A percentile compares a stretch with the other conserved stretches of the same genome.
phyloP scores from a whole-genome alignment of 2,329 filamentous ascomycete species.

The Colletotrichum orchidophilum region DNA sequence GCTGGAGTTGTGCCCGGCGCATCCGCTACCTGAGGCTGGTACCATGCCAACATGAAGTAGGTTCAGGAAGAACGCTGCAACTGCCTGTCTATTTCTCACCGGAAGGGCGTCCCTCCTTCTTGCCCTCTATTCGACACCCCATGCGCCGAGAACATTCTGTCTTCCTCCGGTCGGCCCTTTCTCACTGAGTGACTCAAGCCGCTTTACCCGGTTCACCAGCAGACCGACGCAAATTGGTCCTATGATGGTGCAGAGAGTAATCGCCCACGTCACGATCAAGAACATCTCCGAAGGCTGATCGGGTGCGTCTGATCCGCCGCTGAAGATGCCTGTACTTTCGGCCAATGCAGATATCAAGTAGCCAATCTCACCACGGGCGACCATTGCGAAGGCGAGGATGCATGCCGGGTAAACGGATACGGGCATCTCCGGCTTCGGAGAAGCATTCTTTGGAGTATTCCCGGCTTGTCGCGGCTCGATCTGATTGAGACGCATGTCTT shows the following conservation, averaged over 20 bases:
- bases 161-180: not conserved
- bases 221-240: constrained; percentile 60
- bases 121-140: constrained; percentile 22
- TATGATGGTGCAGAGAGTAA: constrained; percentile 62
- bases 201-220: constrained; percentile 53
- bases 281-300: constrained; percentile 52
- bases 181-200: constrained; percentile 35
- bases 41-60: not conserved
- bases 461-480: constrained; percentile 31
- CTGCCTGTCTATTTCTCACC: not conserved
- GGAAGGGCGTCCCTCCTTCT: no score
- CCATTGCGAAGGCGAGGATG: constrained; percentile 75
- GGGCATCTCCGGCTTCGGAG: constrained; percentile 52
- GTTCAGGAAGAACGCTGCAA: not conserved
- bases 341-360: constrained; percentile 79
- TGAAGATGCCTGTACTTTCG: constrained; percentile 59
- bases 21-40: not conserved
- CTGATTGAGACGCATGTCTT: not conserved
- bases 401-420: constrained; percentile 73
- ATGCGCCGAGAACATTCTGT: constrained; percentile 29
- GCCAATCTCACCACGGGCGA: constrained; percentile 81
- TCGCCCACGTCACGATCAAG: constrained; percentile 64
- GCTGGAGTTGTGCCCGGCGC: not conserved
- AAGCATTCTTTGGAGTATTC: constrained; percentile 26
- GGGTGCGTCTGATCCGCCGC: constrained; percentile 11